Base-by-base conservation (phyloP, 495 filamentous ascomycete species). In the Talaromyces borbonicus region DNA sequence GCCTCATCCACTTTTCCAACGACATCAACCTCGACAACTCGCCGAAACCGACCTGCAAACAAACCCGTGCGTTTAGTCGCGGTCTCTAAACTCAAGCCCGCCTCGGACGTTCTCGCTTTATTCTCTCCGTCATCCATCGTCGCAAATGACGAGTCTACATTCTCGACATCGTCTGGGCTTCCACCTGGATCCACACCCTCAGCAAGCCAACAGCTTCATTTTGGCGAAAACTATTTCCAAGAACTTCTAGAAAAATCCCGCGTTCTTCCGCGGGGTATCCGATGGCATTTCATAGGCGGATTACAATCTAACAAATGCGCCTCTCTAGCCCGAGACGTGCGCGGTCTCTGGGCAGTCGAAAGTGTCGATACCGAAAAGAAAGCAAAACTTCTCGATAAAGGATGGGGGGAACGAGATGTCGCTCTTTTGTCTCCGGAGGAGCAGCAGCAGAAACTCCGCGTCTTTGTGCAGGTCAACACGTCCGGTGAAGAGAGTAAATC, bases 211-310 rank as follows among this genome's bases (percentile, higher is more conserved):
- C 90, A 95, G 32, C 53, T 70, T 41, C 88, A 97, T 65, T 96
- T 96, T 62, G 92, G 92, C 51, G 92, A 98, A 66, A 98, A 98
- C 68, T 98, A 98, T 71, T 74, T 85, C 11, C 89, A 96, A 66
- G 92, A 98, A 59, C 80, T 98, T 32, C 67, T 77, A 40, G 79
- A 90, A 60, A 98, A 98, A 66, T 84, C 89, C 8, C 69, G 74
- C 8, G 55, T 88, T 15, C 77, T 97, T 4, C 92, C 92, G 0
- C 79, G 84, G 0, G 74, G 67, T 15, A 84, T 98, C 46, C 72
- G 75, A 44, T 98, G 92, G 92, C 92, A 98, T 58, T 95, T 96
- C 61, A 97, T 96, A 62, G 92, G 92, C 43, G 85, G 81, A 0
- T 65, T 98, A 30, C 89, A 96, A 61, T 82, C 68, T 62, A 94